Evolutionary conservation across 495 filamentous ascomycete species (phyloP).

Genomic region (Oleoguttula mirabilis): DNA sequence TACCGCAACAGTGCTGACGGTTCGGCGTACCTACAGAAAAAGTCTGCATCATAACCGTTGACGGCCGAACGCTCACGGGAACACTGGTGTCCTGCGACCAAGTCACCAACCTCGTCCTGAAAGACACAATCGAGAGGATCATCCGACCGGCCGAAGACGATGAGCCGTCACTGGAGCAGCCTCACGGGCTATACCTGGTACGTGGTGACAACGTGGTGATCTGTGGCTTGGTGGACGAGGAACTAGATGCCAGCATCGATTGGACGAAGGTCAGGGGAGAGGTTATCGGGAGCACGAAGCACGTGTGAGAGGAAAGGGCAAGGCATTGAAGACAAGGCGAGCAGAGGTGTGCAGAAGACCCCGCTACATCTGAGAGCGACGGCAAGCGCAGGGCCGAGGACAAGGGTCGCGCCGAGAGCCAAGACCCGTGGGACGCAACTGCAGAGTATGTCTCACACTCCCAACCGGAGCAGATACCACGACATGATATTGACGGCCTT

Average conservation of each 20-base stretch:
- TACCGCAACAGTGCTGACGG: slow-evolving; percentile 2
- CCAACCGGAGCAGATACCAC: too few species aligned
- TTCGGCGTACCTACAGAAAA: slow-evolving; percentile 48
- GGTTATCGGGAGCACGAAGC: slow-evolving; percentile 69
- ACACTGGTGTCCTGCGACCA: slow-evolving; percentile 79
- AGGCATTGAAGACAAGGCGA: too few species aligned
- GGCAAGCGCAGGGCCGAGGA: too few species aligned
- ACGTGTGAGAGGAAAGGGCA: slow-evolving; percentile 10
- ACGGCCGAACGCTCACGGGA: slow-evolving; percentile 80
- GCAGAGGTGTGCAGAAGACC: too few species aligned
- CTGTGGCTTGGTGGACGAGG: slow-evolving; percentile 79
- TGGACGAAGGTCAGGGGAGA: slow-evolving; percentile 82
- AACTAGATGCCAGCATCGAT: slow-evolving; percentile 75
- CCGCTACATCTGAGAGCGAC: too few species aligned
- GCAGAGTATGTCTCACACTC: too few species aligned
- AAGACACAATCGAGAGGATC: slow-evolving; percentile 74
- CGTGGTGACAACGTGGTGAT: slow-evolving; percentile 91
- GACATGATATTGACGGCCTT: too few species aligned
- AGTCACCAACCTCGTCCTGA: slow-evolving; percentile 82
- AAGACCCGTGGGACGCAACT: too few species aligned
- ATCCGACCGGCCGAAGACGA: slow-evolving; percentile 73
- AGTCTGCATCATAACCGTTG: slow-evolving; percentile 80
- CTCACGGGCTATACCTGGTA: slow-evolving; percentile 81
- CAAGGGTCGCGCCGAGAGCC: too few species aligned
- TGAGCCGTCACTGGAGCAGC: slow-evolving; percentile 67